phyloP scores from a whole-genome alignment of 139 green algal species.

The Picochlorum sp. region DNA sequence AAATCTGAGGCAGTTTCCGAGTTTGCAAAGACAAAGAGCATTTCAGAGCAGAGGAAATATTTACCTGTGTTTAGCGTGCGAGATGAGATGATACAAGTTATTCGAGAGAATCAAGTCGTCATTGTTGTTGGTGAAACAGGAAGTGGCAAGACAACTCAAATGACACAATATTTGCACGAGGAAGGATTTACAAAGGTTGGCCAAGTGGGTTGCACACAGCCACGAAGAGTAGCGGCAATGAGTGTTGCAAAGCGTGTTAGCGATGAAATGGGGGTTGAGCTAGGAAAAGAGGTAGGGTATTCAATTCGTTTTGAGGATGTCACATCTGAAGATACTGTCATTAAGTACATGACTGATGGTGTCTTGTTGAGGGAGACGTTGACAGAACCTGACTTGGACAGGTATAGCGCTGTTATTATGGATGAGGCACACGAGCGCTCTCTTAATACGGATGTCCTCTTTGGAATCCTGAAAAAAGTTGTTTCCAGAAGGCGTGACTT shows the following conservation, averaged over 20 bases:
- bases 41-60: conserved; percentile 78
- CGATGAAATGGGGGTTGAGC: conserved; percentile 38
- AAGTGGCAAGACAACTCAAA: conserved; percentile 95
- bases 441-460: conserved; percentile 93
- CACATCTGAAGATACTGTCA: conserved; percentile 72
- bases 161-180: conserved; percentile 94
- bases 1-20: conserved; percentile 69
- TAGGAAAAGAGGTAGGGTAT: conserved; percentile 73
- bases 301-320: conserved; percentile 98
- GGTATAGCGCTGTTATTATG: conserved; percentile 67
- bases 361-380: conserved; percentile 95
- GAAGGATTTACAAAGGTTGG: conserved; percentile 76
- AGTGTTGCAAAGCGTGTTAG: conserved; percentile 91
- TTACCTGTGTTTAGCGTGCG: conserved; percentile 80
- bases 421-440: conserved; percentile 90
- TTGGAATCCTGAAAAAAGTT: conserved; percentile 82
- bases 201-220: conserved; percentile 93
- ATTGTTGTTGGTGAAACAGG: conserved; percentile 98
- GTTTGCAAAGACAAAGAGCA: conserved; percentile 83
- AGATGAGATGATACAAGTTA: conserved; percentile 75
- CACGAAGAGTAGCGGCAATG: conserved; percentile 93
- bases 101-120: conserved; percentile 56
- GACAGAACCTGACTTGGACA: conserved; percentile 64
- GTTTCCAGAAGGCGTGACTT: conserved; percentile 81
- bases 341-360: conserved; percentile 91